Base-by-base conservation (phyloP, 108 stramenopile genomes). In the Fistulifera pelliculosa region DNA sequence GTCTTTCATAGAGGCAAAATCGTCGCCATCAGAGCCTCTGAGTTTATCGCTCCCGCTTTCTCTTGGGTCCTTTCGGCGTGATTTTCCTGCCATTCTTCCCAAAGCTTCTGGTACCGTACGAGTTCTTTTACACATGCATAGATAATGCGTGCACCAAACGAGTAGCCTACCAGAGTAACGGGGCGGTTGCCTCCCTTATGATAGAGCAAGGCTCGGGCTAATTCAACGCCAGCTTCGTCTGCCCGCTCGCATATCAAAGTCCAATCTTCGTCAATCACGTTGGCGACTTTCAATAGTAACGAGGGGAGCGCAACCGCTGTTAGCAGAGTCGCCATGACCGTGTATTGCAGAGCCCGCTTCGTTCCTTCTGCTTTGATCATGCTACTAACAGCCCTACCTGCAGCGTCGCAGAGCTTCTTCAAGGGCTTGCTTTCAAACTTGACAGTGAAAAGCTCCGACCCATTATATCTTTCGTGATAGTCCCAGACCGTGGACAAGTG, bases 131-230 rank as follows among this genome's bases (percentile, higher is more conserved):
- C 65, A 55, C 93, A 93, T 8, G 83, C 61, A 47, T 80, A 87
- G 38, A 97, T 78, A 16, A 95, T 78, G 43, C 93, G 74, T 4
- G 87, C 94, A 8, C 96, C 96, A 50, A 97, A 88, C 1, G 79
- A 81, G 55, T 79, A 95, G 19, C 96, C 96, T 38, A 95, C 47
- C 22, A 97, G 70, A 13, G 86, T 86, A 6, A 97, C 93, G 12
- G 96, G 96, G 21, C 94, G 69, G 22, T 70, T 63, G 5, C 81
- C 87, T 39, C 70, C 75, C 26, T 79, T 72, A 26, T 80, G 71
- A 24, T 71, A 50, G 18, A 90, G 61, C 39, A 95, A 60, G 24
- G 83, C 80, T 41, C 68, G 60, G 15, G 93, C 95, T 25, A 96
- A 62, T 52, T 84, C 81, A 40, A 63, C 52, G 17, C 95, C 95